Evolutionary conservation across 371 early-diverging fungal genomes (phyloP), one percentile per base, ranked within the genome.

Genomic region (Rhizopus delemar): DNA sequence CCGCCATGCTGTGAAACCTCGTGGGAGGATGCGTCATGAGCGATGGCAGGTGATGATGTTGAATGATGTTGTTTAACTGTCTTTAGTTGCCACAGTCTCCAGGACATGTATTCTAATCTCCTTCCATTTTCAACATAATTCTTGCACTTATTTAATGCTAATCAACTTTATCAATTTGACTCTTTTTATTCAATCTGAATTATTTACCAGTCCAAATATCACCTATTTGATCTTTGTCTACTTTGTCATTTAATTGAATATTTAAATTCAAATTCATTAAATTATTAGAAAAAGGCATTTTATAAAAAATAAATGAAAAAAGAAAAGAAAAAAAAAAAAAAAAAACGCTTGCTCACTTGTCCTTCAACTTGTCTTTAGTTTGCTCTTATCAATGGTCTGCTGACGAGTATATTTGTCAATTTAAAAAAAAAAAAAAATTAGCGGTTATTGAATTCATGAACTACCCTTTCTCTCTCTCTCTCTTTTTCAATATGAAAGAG

Each of bases 71-170:
- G 6, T 36, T 53, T 63, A 60, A 36, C 45, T 39, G 29, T 34
- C 51, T 51, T 45, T 56, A 41, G 41, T 41, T 70, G 60, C 71
- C 71, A 70, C 41, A 63, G 49, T 63, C 71, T 41, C 71, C 71
- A 70, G 38, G 67, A 67, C 67, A 70, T 70, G 48, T 70, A 59
- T 56, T 70, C 67, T 46, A 67, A 35, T 59, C 71, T 41, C 28
- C 48, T 41, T 15, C 70, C 70, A 51, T 70, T 58, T 9, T 54
- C 61, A 43, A 63, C 57, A 36, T 54, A 53, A 3, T 51, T 28
- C 49, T 67, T 70, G 38, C 67, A 70, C 48, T 67, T 70, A 51
- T 60, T 52, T 57, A 70, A 60, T 15, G 60, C 70, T 70, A 53
- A 16, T 62, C 4, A 22, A 22, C 0, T 22, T 54, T 0, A 28